Evolutionary conservation across 345 rosid species (phyloP).

Genomic region (Laguncularia racemosa): DNA sequence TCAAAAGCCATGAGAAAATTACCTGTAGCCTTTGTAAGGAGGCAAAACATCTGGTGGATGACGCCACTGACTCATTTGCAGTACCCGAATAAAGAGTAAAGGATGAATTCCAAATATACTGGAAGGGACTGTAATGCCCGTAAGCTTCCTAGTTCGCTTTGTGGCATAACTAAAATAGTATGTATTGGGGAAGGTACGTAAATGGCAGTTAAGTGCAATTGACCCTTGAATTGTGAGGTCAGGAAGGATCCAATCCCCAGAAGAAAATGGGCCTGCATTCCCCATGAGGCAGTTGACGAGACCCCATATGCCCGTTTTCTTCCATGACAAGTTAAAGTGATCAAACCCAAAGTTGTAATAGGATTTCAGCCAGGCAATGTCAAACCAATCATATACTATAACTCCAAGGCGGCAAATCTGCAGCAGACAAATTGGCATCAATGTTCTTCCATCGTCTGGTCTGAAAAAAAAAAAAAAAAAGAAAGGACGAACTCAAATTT

Average conservation of each 20-base stretch:
- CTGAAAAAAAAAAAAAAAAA: slow-evolving; percentile 27
- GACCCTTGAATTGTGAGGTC: slow-evolving; percentile 95
- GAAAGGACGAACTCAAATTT: neutral
- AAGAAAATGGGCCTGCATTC: slow-evolving; percentile 71
- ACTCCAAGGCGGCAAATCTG: slow-evolving; percentile 80
- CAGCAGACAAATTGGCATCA: slow-evolving; percentile 67
- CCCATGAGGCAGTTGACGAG: slow-evolving; percentile 65
- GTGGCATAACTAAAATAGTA: slow-evolving; percentile 96
- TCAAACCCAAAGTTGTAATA: slow-evolving; percentile 95
- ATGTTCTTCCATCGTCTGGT: slow-evolving; percentile 70
- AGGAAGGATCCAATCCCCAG: slow-evolving; percentile 91
- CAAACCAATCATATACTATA: slow-evolving; percentile 87
- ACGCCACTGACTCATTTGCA: slow-evolving; percentile 84
- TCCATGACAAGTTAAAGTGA: slow-evolving; percentile 81
- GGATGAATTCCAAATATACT: slow-evolving; percentile 75
- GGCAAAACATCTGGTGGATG: slow-evolving; percentile 55
- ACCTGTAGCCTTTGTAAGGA: slow-evolving; percentile 96
- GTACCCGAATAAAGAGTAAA: slow-evolving; percentile 65
- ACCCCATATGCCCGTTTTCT: slow-evolving; percentile 58
- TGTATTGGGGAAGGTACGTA: slow-evolving; percentile 67
- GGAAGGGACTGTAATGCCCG: slow-evolving; percentile 74
- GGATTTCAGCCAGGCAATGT: slow-evolving; percentile 70
- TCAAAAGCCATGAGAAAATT: too few relatives aligned
- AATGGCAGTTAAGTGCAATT: slow-evolving; percentile 38
- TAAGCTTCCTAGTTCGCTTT: slow-evolving; percentile 52